These are phyloP conservation scores for Scutellospora calospora DNA, from an alignment of 371 early-diverging fungal species.

Conservation along the genomic window DNA sequence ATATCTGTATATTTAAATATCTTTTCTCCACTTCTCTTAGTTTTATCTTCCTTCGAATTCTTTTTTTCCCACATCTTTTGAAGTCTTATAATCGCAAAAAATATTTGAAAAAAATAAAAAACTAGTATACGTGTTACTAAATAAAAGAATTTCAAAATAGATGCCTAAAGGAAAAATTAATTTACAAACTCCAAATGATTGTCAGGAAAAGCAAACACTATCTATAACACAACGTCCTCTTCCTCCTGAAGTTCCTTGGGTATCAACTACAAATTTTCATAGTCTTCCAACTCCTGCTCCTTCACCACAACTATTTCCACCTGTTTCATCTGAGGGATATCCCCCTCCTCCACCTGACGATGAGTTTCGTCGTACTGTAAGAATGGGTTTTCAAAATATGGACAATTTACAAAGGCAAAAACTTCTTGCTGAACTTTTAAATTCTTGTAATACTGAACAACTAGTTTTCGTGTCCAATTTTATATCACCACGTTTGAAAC, in stretches of 20 bases:
- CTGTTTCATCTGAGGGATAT: conserved; percentile 15
- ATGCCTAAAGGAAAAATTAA: not conserved
- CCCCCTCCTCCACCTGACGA: conserved; percentile 22
- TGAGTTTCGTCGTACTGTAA: conserved; percentile 32
- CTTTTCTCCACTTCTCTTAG: too few relatives aligned
- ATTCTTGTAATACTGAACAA: conserved; percentile 64
- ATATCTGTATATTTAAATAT: too few relatives aligned
- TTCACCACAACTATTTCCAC: conserved; percentile 41
- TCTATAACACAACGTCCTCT: conserved; percentile 24
- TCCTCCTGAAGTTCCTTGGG: conserved; percentile 39
- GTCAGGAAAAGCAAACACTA: conserved; percentile 12
- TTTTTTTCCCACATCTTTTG: too few relatives aligned
- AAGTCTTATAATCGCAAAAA: too few relatives aligned
- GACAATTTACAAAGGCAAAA: conserved; percentile 44
- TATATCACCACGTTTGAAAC: conserved; percentile 74
- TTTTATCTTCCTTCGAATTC: too few relatives aligned
- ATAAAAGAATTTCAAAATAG: not conserved
- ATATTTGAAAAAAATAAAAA: too few relatives aligned
- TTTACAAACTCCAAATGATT: not conserved
- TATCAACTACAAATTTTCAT: conserved; percentile 37
- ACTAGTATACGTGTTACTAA: too few relatives aligned
- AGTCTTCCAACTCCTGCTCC: conserved; percentile 40
- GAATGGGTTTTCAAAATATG: conserved; percentile 48
- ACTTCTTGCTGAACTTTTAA: conserved; percentile 58
- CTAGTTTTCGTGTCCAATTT: conserved; percentile 64